Base-by-base conservation (phyloP, 1,284 basidiomycete genomes). In the Vanrija pseudolonga region DNA sequence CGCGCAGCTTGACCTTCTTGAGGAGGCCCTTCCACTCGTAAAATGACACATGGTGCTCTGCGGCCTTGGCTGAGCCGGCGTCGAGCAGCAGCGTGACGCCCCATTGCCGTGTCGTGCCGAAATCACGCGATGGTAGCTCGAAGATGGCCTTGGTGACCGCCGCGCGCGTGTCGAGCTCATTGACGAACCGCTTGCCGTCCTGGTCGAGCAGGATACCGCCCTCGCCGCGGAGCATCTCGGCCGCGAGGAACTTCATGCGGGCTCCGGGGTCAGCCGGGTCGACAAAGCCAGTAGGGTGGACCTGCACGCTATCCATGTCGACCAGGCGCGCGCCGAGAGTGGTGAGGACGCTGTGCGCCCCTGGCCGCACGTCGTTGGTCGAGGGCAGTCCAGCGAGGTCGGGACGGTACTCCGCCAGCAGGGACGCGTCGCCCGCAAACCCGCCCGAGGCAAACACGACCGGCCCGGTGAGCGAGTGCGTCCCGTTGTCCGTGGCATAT, bases 241-340 rank as follows among this genome's bases (percentile, higher is more conserved):
- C 53, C 18, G 53, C 53, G 48, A 55, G 53, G 48, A 55, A 55
- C 48, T 55, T 55, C 22, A 55, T 12, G 17, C n/a, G 42, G 7
- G 49, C 28, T 15, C 15, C 17, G 6, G 48, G 48, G 3, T 23
- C 15, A 9, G 11, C 17, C 7, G 53, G 53, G 32, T 55, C 53
- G 22, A 55, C 53, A 15, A 55, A 55, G 11, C 53, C 53, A 5
- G 48, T 55, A 12, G 53, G 53, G 40, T 55, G 53, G 28, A 58
- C 44, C 43, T 58, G 56, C 20, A 58, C 56, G 23, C 49, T 51
- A 42, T 58, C 56, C 56, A 58, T 58, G 50, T 54, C 56, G 37
- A 55, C 17, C 1, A 54, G 46, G 8, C 22, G 38, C 0, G 52
- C 56, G 42, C 56, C 56, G 18, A 48, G 36, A 3, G 15, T n/a